Evolutionary conservation across 768 basidiomycete genomes (phyloP), one percentile per base, ranked within the genome.

Genomic region (Calocybe indica): DNA sequence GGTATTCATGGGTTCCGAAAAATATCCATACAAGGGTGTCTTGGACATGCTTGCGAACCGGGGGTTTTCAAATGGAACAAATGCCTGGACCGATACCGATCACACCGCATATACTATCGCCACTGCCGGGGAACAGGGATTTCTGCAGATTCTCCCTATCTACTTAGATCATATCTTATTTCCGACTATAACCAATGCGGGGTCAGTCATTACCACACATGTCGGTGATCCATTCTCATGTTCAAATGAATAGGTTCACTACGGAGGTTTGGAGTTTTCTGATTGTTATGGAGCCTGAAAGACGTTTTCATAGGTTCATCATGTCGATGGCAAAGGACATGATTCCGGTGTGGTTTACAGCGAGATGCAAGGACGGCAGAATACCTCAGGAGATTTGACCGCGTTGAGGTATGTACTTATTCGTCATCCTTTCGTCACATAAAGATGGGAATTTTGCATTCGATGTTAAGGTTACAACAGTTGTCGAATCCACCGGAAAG

Each of bases 121-220:
- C 3, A 98, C 95, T 7, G 96, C 96, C 9, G 96, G 96, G 52
- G 83, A 86, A 50, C 88, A 95, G 58, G 96, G 96, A 6, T 89
- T 91, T 53, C 71, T 92, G 31, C 88, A 92, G 56, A 69, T 91
- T 6, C 71, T 92, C 28, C 88, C 89, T 13, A 85, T 98, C 55
- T 99, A 92, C 57, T 71, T 98, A 29, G 96, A 99, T 65, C 96
- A 99, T 63, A 88, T 99, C 47, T 76, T 99, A 33, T 95, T 96
- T 64, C 96, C 96, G 6, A 97, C 93, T 1, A 80, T 98, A 51
- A 91, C 92, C 7, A 78, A 92, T 51, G 82, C 87, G 47, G 89
- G 91, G 62, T 92, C 72, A 51, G 79, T 82, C 11, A 42, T 47
- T 31, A n/a, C 1, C 22, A 13, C 12, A 40, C 34, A 15, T 15